Conservation (phyloP, 2,329 filamentous ascomycete species). For the Pseudopyrenochaeta lycopersici region DNA sequence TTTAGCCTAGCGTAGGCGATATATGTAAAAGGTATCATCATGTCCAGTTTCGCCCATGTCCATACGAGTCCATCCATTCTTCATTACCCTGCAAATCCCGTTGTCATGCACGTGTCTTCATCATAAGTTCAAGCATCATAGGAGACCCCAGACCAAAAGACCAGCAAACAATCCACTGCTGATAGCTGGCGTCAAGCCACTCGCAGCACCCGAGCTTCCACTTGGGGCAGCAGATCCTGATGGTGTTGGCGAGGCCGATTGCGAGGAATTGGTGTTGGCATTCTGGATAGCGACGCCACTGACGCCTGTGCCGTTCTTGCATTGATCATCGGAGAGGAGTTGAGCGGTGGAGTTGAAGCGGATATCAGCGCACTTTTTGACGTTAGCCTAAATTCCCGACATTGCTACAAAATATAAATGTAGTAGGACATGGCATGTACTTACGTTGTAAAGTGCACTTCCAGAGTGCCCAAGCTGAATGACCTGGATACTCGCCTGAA, state of each 20-base stretch:
- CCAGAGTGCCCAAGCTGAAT: conserved; percentile 54
- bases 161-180: conserved; percentile 29
- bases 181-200: conserved; percentile 19
- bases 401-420: not conserved
- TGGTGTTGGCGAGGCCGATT: not conserved
- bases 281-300: conserved; percentile 42
- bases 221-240: conserved; percentile 6
- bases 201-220: conserved; percentile 22
- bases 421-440: conserved; percentile 9
- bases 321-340: conserved; percentile 47
- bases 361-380: conserved; percentile 54
- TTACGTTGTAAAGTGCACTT: conserved; percentile 55
- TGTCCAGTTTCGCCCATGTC: too few species aligned
- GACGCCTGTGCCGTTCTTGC: conserved; percentile 53
- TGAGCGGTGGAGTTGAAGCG: conserved; percentile 51
- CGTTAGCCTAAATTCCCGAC: conserved; percentile 11
- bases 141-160: conserved; percentile 28
- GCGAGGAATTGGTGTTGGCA: conserved; percentile 6
- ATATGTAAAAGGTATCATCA: too few species aligned
- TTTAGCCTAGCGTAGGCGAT: too few species aligned
- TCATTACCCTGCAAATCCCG: too few species aligned
- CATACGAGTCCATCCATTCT: too few species aligned
- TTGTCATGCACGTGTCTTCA: not conserved
- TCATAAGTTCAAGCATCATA: conserved; percentile 4
- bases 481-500: conserved; percentile 56